Evolutionary conservation across 768 basidiomycete genomes (phyloP).

Genomic region (Mycena maculata): DNA sequence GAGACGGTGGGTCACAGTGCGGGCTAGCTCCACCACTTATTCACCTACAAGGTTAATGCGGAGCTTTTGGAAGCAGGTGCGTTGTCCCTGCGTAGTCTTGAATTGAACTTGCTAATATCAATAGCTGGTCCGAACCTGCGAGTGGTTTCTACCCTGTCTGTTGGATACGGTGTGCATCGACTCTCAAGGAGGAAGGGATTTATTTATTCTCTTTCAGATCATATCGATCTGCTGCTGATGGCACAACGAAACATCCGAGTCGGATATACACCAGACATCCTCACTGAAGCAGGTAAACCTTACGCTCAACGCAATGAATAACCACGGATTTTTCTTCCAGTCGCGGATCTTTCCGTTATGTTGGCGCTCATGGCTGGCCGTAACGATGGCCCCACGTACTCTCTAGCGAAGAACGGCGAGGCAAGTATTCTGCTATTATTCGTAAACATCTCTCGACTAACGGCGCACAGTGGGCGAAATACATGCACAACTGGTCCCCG

Average conservation of each 20-base stretch:
- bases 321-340: conserved; percentile 50
- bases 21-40: neutral
- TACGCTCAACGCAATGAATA: neutral
- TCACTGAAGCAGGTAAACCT: conserved; percentile 84
- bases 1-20: conserved; percentile 69
- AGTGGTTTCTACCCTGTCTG: conserved; percentile 94
- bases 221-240: conserved; percentile 74
- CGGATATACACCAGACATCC: conserved; percentile 94
- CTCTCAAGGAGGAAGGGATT: no score
- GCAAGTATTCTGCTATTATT: conserved; percentile 52
- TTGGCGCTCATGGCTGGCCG: conserved; percentile 93
- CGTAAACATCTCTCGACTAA: neutral
- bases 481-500: conserved; percentile 85
- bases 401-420: conserved; percentile 75
- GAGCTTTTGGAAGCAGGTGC: conserved; percentile 75
- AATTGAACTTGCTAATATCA: neutral
- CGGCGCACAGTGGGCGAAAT: conserved; percentile 60
- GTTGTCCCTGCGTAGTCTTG: neutral
- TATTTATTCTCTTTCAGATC: no score
- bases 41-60: conserved; percentile 67
- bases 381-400: conserved; percentile 73
- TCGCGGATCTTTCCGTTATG: conserved; percentile 92
- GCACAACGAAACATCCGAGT: conserved; percentile 73
- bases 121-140: conserved; percentile 79
- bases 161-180: conserved; percentile 76